Evolutionary conservation across 2,329 filamentous ascomycete genomes (phyloP).

Genomic region (Paecilomyces dactylethromorphus): DNA sequence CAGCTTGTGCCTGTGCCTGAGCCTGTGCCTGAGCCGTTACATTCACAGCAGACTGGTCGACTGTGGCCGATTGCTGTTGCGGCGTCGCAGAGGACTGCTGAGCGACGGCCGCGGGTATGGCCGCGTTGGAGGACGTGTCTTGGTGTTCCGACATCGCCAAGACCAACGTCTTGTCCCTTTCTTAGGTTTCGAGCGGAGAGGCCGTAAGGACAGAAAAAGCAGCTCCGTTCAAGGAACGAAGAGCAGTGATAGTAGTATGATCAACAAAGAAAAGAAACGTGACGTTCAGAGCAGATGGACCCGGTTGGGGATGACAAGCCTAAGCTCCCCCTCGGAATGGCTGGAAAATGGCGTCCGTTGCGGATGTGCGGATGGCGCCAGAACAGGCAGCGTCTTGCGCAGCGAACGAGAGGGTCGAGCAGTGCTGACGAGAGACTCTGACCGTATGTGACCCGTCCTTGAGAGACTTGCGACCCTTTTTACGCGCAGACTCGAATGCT

Average conservation of each 20-base stretch:
- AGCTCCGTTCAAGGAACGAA: slow-evolving; percentile 15
- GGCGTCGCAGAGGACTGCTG: slow-evolving; percentile 7
- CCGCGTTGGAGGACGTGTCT: slow-evolving; percentile 18
- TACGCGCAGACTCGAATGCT: not conserved
- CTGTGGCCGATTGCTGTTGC: slow-evolving; percentile 5
- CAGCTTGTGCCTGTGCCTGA: slow-evolving; percentile 9
- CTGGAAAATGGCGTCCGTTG: not conserved
- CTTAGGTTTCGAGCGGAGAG: slow-evolving; percentile 15
- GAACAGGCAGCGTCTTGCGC: not conserved
- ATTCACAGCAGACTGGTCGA: slow-evolving; percentile 5
- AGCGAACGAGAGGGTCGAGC: not conserved
- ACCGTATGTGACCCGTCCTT: not conserved
- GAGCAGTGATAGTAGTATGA: slow-evolving; percentile 6
- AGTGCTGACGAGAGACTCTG: not conserved
- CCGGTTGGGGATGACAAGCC: not conserved
- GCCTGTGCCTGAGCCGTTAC: not conserved
- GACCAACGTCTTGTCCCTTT: slow-evolving; percentile 27
- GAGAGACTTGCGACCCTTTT: not conserved
- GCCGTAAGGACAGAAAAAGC: slow-evolving; percentile 8
- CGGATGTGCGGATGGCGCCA: not conserved
- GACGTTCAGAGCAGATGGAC: not conserved
- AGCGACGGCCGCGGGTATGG: slow-evolving; percentile 17
- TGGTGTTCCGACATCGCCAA: slow-evolving; percentile 37
- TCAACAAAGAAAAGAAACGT: slow-evolving; percentile 5
- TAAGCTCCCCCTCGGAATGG: not conserved